Evolutionary conservation across 805 yeast species (phyloP), one percentile per base, ranked within the genome.

Genomic region (Wickerhamomyces hampshirensis): DNA sequence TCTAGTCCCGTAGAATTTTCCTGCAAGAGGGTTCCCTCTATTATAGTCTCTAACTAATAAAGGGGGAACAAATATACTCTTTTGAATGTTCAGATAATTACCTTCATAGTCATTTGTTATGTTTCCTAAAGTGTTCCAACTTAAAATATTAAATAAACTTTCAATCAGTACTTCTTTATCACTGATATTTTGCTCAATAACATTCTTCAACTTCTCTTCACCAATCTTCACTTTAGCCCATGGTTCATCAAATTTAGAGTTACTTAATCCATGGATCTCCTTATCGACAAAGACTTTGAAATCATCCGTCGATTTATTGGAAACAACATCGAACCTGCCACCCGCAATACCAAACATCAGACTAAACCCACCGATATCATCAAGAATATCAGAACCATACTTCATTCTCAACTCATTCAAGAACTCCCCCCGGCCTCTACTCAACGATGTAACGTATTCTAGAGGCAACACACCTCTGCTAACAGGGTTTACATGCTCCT

Each of bases 211-310:
- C 39, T 56, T 64, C 49, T 51, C 53, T 56, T 65, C 70, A 0
- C 91, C 96, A 5, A 60, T 35, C 5, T 52, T 46, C 0, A 82
- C 82, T 50, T 89, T 91, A 0, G 72, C 70, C 97, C 98, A 89
- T 6, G 85, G 82, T 18, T 75, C 66, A 21, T 69, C 65, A 46
- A 66, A 73, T n/a, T 74, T 59, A 3, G 89, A 81, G 53, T 84
- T 84, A 1, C 89, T 80, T 11, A 84, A 50, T 1, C 86, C 84
- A 37, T 80, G 64, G 0, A 76, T 68, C 7, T 58, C 53, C 13
- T 57, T 43, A 6, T 19, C 39, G 16, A 35, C 41, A 35, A 48
- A 58, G 13, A 53, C 37, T 38, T 60, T 62, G 46, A 65, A 65
- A 21, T 53, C 50, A 24, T 44, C 44, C 27, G 42, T 40, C 30